Conservation (phyloP, 768 basidiomycete species). For the Mrakia frigida region DNA sequence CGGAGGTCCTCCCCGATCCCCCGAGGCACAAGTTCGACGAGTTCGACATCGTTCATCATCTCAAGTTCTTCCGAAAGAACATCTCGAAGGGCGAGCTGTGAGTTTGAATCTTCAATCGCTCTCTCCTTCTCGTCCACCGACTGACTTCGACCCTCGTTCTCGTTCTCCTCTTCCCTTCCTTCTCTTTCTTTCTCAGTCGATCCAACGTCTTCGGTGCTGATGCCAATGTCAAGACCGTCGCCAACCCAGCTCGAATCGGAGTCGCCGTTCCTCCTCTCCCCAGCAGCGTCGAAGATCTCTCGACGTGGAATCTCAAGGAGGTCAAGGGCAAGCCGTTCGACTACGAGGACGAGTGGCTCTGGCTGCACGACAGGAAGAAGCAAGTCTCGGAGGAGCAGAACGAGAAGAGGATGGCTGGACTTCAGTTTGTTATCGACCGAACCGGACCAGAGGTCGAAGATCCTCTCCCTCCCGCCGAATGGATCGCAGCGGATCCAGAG, state of each 20-base stretch:
- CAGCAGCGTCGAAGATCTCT: slow-evolving; percentile 16
- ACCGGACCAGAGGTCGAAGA: neutral
- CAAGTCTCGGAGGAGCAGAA: slow-evolving; percentile 21
- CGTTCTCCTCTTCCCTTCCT: neutral
- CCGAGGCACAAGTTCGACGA: slow-evolving; percentile 2
- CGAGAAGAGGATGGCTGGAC: slow-evolving; percentile 19
- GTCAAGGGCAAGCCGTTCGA: neutral
- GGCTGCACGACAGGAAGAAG: slow-evolving; percentile 24
- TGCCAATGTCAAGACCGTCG: neutral
- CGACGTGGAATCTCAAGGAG: neutral
- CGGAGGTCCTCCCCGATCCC: slow-evolving; percentile 20
- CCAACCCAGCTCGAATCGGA: neutral
- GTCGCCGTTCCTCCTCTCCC: slow-evolving; percentile 26
- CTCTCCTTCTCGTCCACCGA: neutral
- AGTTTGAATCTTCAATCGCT: neutral
- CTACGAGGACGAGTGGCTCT: slow-evolving; percentile 8
- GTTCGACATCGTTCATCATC: slow-evolving; percentile 28
- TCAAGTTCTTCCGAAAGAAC: slow-evolving; percentile 34
- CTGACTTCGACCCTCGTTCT: neutral
- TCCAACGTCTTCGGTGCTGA: slow-evolving; percentile 11
- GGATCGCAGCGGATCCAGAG: neutral
- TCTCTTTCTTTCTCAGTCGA: too few species aligned
- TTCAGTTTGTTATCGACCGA: slow-evolving; percentile 19
- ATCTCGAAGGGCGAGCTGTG: slow-evolving; percentile 28
- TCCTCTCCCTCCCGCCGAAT: neutral